Evolutionary conservation across 106 monocot species (phyloP), one percentile per base, ranked within the genome.

Genomic region (Dendrobium officinale): DNA sequence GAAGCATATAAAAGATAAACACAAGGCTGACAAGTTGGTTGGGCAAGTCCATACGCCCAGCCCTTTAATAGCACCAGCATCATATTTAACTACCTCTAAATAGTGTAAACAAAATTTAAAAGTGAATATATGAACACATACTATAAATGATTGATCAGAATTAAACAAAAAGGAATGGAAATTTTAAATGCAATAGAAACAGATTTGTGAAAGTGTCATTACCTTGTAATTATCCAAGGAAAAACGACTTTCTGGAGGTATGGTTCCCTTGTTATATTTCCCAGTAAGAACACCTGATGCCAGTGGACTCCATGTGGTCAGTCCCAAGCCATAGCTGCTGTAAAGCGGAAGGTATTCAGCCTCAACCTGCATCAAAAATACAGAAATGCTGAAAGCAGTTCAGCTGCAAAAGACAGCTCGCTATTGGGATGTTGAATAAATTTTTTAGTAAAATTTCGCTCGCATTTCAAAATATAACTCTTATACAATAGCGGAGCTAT

Each of bases 301-400:
- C 11, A 98, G 80, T 51, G 97, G 97, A 84, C 97, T 98, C 97
- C 92, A 98, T 76, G 97, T 98, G 1, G 97, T 92, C 49, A 98
- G 86, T 79, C 97, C 97, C 13, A 95, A 3, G 20, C 94, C 96
- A 82, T 98, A 89, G 20, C 81, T 86, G 64, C 82, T 98, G 83
- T 94, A 98, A 67, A 98, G 88, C 16, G 97, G 97, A 55, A 94
- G 55, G 73, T 86, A 98, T 79, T 98, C 97, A 42, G 81, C 75
- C 77, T 98, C 97, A 79, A 98, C 96, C 96, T 96, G 86, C 85
- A 88, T 66, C 16, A 58, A 86, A 41, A 68, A 26, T 27, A 24
- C 24, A 68, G 27, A 68, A n/a, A 68, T 24, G 27, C 27, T 27
- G 22, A 68, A 31, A 29, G 27, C 1, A 27, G 6, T 5, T 18